Conservation (phyloP, 371 early-diverging fungal genomes). For the Apophysomyces variabilis region DNA sequence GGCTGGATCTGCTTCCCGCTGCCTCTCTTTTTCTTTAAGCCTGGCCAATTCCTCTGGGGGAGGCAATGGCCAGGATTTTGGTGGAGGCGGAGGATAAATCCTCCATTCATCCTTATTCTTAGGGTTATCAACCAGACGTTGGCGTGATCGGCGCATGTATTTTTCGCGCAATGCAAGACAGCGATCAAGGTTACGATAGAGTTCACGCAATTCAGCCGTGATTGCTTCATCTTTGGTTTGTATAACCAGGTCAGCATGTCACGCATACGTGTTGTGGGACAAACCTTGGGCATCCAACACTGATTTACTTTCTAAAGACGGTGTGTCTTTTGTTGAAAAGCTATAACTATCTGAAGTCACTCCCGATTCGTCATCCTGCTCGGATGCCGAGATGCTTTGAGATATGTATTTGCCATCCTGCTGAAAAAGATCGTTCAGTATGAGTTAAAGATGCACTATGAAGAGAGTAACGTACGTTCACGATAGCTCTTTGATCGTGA, state of each 20-base stretch:
- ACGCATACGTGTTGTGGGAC: not conserved
- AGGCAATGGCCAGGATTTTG: slow-evolving; percentile 70
- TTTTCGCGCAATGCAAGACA: slow-evolving; percentile 85
- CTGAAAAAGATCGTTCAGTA: slow-evolving; percentile 18
- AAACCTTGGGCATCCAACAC: slow-evolving; percentile 6
- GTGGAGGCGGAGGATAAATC: slow-evolving; percentile 90
- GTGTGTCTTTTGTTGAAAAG: not conserved
- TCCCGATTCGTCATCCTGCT: not conserved
- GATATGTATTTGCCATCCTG: slow-evolving; percentile 51
- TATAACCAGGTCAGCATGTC: not conserved
- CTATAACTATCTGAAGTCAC: not conserved
- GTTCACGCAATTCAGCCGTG: slow-evolving; percentile 56
- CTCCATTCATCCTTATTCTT: slow-evolving; percentile 80
- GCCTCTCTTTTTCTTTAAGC: slow-evolving; percentile 48
- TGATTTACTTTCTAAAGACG: not conserved
- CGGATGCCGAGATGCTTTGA: slow-evolving; percentile 30
- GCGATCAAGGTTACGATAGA: slow-evolving; percentile 61
- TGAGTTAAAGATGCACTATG: not conserved
- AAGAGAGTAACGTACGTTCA: slow-evolving; percentile 35
- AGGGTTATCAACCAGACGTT: slow-evolving; percentile 86
- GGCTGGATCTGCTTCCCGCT: slow-evolving; percentile 56
- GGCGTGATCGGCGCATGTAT: slow-evolving; percentile 83
- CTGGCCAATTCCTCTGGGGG: slow-evolving; percentile 48
- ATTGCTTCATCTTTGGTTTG: slow-evolving; percentile 47
- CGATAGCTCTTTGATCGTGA: slow-evolving; percentile 45